These are phyloP conservation scores for Primulina huaijiensis DNA, from an alignment of 257 asterid species.

Conservation along the genomic window DNA sequence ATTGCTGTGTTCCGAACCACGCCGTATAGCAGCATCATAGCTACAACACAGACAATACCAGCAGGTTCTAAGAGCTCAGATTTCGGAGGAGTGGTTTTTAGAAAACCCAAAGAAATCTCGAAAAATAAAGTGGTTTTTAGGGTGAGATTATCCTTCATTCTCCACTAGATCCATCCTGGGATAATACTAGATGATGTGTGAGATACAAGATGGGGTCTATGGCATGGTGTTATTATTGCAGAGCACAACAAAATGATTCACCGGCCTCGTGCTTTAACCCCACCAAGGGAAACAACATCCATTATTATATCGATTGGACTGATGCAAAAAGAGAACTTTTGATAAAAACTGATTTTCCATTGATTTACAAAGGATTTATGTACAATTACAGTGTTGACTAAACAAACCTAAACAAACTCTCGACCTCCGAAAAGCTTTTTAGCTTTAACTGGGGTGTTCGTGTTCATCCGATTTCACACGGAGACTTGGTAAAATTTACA, in stretches of 20 bases:
- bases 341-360: constrained; percentile 26
- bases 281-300: constrained; percentile 8
- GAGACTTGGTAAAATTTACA: constrained; percentile 28
- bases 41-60: not conserved
- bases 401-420: constrained; percentile 28
- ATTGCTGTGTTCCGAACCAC: not conserved
- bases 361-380: constrained; percentile 36
- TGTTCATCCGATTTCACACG: constrained; percentile 17
- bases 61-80: not conserved
- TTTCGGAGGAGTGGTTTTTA: not conserved
- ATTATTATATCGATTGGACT: constrained; percentile 13
- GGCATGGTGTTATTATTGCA: constrained; percentile 25
- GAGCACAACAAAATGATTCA: constrained; percentile 32
- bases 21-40: not conserved
- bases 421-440: constrained; percentile 42
- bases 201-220: constrained; percentile 31
- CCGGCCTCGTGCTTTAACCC: constrained; percentile 29
- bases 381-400: constrained; percentile 42
- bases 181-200: constrained; percentile 30
- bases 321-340: constrained; percentile 9
- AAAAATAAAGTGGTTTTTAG: not conserved
- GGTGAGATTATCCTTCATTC: not conserved
- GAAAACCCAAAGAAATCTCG: not conserved
- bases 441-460: constrained; percentile 35
- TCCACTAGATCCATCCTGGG: not conserved